These are phyloP conservation scores for Sarcomyxa edulis DNA, from an alignment of 768 basidiomycete species.

Conservation along the genomic window DNA sequence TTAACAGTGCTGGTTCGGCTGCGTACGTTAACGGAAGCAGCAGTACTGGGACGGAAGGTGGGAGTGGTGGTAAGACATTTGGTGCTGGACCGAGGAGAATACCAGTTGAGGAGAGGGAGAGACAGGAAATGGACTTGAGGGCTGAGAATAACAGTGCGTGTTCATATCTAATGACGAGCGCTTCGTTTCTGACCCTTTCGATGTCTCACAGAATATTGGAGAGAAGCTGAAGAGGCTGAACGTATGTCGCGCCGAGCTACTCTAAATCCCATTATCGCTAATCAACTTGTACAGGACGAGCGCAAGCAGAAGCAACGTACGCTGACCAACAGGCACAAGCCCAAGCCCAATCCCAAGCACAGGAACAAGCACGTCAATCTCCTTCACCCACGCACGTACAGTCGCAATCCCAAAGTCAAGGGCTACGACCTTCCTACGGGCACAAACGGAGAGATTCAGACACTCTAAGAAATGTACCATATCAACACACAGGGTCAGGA, in stretches of 20 bases:
- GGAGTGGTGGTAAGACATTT: too few species aligned
- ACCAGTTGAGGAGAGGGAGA: conserved; percentile 31
- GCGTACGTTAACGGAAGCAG: too few species aligned
- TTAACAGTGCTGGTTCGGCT: conserved; percentile 14
- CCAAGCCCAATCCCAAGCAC: conserved; percentile 11
- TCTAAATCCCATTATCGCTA: conserved; percentile 10
- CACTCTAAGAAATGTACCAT: conserved; percentile 51
- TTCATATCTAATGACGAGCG: conserved; percentile 4
- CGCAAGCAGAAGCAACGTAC: neutral
- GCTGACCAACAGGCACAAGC: too few species aligned
- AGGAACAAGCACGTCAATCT: conserved; percentile 38
- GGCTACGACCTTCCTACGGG: conserved; percentile 26
- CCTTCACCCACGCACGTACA: conserved; percentile 48
- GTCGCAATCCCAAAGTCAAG: conserved; percentile 36
- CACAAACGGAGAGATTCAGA: conserved; percentile 76
- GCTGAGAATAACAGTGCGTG: conserved; percentile 37
- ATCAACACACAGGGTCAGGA: conserved; percentile 33
- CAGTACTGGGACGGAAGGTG: too few species aligned
- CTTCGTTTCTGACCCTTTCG: conserved; percentile 2
- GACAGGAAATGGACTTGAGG: conserved; percentile 37
- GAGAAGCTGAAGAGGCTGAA: conserved; percentile 34
- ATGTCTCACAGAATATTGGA: conserved; percentile 26
- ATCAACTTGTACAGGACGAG: neutral
- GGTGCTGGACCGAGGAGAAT: conserved; percentile 29
- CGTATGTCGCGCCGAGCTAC: conserved; percentile 26